phyloP scores from a whole-genome alignment of 352 stramenopile species.

The Pythium dissotocum region DNA sequence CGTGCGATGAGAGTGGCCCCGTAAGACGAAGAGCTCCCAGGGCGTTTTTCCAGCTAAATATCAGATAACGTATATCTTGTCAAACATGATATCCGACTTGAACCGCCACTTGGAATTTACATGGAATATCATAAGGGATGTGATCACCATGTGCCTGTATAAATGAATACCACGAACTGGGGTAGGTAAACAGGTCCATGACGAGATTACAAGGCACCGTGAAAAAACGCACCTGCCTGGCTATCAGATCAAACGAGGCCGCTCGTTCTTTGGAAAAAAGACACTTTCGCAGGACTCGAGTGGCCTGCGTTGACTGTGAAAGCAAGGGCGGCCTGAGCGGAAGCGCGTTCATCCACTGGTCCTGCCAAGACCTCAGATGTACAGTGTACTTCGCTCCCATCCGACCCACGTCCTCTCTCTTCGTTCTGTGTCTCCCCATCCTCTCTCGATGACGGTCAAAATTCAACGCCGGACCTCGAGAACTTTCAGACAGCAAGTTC shows the following conservation, averaged over 20 bases:
- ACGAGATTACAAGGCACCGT: not conserved
- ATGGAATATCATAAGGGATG: no score
- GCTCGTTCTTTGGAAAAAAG: not conserved
- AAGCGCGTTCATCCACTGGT: not conserved
- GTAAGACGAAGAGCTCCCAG: not conserved
- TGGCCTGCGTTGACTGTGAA: no score
- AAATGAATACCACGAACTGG: not conserved
- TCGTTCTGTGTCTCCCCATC: not conserved
- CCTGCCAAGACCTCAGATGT: not conserved
- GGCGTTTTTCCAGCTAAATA: not conserved
- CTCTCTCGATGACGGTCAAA: not conserved
- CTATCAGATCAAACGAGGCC: not conserved
- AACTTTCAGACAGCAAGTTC: not conserved
- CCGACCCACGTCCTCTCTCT: not conserved
- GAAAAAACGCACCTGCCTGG: not conserved
- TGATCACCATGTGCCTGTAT: not conserved
- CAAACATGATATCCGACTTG: not conserved
- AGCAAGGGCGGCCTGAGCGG: no score
- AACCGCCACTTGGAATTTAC: no score
- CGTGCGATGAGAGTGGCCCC: not conserved
- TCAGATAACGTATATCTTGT: not conserved
- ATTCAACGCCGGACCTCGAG: not conserved
- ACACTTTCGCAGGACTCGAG: not conserved
- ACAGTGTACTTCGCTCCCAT: not conserved
- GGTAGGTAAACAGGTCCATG: not conserved